Evolutionary conservation across 768 basidiomycete species (phyloP).

Genomic region (Termitomyces sp.): DNA sequence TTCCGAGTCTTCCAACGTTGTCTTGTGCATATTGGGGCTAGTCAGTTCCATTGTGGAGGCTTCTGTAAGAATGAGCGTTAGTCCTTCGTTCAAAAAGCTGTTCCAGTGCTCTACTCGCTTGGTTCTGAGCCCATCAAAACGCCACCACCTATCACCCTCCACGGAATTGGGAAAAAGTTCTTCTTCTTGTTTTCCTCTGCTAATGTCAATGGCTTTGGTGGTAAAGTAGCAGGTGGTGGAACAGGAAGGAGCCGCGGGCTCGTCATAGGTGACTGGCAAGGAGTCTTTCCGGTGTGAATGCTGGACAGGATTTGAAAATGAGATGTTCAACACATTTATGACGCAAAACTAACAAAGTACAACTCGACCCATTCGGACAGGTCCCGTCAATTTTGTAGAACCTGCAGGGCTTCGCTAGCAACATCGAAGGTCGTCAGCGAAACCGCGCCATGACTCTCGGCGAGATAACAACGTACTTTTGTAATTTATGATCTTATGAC

Average conservation of each 20-base stretch:
- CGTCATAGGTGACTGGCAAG: constrained; percentile 10
- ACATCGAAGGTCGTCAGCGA: neutral
- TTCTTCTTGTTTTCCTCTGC: constrained; percentile 38
- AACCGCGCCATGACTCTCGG: neutral
- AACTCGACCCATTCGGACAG: constrained; percentile 52
- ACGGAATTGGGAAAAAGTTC: constrained; percentile 62
- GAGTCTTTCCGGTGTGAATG: constrained; percentile 40
- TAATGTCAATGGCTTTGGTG: constrained; percentile 16
- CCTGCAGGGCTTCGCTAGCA: constrained; percentile 61
- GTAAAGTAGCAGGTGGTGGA: constrained; percentile 11
- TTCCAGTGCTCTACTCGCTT: constrained; percentile 3
- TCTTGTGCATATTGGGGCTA: neutral
- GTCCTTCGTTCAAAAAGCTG: neutral
- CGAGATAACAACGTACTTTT: constrained; percentile 32
- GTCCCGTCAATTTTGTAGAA: constrained; percentile 43
- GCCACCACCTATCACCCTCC: constrained; percentile 78
- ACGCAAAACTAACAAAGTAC: constrained; percentile 51
- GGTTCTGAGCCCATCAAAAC: constrained; percentile 54
- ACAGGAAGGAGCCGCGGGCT: constrained; percentile 8
- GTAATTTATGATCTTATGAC: constrained; percentile 35
- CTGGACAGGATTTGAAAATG: constrained; percentile 25
- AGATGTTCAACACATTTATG: neutral
- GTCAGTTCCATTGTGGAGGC: neutral
- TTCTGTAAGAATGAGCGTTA: neutral
- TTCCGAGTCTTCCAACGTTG: neutral